A percentile compares a stretch with the other conserved stretches of the same genome.
These are phyloP conservation scores for Phytophthora chlamydospora DNA, from an alignment of 352 stramenopile genomes.

Conservation along the genomic window DNA sequence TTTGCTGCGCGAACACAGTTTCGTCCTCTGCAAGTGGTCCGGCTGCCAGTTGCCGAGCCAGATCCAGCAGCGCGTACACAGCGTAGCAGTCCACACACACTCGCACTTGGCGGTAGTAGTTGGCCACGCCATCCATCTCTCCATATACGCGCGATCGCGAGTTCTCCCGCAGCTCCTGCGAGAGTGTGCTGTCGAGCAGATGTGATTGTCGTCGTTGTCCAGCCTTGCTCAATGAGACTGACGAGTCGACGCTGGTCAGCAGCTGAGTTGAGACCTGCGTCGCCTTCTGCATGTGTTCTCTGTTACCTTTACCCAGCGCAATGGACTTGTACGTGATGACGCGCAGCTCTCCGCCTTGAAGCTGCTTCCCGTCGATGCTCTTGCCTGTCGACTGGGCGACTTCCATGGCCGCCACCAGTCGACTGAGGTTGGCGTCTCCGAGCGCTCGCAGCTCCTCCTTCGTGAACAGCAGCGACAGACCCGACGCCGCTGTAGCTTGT, in stretches of 20 bases:
- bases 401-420: slow-evolving; percentile 47
- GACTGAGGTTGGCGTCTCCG: slow-evolving; percentile 41
- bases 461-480: slow-evolving; percentile 60
- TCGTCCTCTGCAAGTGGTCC: slow-evolving; percentile 14
- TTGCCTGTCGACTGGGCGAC: slow-evolving; percentile 32
- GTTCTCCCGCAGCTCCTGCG: slow-evolving; percentile 57
- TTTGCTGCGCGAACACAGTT: slow-evolving; percentile 24
- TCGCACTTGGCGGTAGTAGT: slow-evolving; percentile 84
- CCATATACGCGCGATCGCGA: slow-evolving; percentile 58
- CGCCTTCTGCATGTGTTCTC: slow-evolving; percentile 40
- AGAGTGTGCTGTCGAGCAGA: slow-evolving; percentile 54
- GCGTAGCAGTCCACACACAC: slow-evolving; percentile 88
- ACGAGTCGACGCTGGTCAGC: not conserved
- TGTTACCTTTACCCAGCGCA: slow-evolving; percentile 65
- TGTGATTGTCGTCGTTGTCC: slow-evolving; percentile 31
- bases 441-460: slow-evolving; percentile 49
- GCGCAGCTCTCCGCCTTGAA: slow-evolving; percentile 37
- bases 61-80: slow-evolving; percentile 88
- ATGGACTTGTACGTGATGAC: slow-evolving; percentile 86
- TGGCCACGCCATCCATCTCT: slow-evolving; percentile 64
- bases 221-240: slow-evolving; percentile 9
- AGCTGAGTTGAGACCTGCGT: slow-evolving; percentile 18
- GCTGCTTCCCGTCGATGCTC: slow-evolving; percentile 10
- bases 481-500: slow-evolving; percentile 34
- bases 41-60: slow-evolving; percentile 51